Evolutionary conservation across 1,284 basidiomycete genomes (phyloP), one percentile per base, ranked within the genome.

Genomic region (Taiwanofungus camphoratus): DNA sequence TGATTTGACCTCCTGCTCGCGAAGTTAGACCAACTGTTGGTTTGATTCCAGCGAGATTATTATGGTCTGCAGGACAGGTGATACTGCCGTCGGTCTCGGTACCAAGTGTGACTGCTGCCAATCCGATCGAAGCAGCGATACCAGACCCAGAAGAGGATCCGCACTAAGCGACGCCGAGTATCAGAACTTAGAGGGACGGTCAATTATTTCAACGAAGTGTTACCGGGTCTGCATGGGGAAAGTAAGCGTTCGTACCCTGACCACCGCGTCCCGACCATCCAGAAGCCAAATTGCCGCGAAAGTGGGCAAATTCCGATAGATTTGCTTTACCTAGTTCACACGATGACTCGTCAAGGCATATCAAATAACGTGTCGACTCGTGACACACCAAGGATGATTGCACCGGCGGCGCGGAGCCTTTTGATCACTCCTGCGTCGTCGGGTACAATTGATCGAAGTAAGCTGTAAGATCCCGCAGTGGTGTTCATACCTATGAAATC

Each of bases 21-120:
- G 77, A 80, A 1, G 77, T 80, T 19, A 81, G 58, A 0, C 79
- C 79, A 2, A 82, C 73, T 0, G 76, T 80, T 0, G 79, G 74
- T 52, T 80, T 82, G 36, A 82, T 74, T 0, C 79, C 79, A 1
- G 49, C 53, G 0, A 70, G 45, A 32, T 69, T 72, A 36, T 67
- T 65, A 19, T 53, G 51, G 37, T 62, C 66, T 36, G 64, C 45
- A 9, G 53, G 61, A 37, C 70, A 74, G 6, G 66, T 70, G 39
- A 81, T 79, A 42, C 74, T 77, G 5, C 78, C 77, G 49, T 79
- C 73, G 1, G 79, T 82, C 53, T 83, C 81, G 3, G 72, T 70
- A 0, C 81, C 81, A 0, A 84, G 63, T 0, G 77, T 63, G 0
- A 71, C 74, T 2, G 77, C 67, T 5, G 71, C 65, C 8, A 84